These are phyloP conservation scores for Fusarium sp. DNA, from an alignment of 2,329 filamentous ascomycete species.

Conservation along the genomic window DNA sequence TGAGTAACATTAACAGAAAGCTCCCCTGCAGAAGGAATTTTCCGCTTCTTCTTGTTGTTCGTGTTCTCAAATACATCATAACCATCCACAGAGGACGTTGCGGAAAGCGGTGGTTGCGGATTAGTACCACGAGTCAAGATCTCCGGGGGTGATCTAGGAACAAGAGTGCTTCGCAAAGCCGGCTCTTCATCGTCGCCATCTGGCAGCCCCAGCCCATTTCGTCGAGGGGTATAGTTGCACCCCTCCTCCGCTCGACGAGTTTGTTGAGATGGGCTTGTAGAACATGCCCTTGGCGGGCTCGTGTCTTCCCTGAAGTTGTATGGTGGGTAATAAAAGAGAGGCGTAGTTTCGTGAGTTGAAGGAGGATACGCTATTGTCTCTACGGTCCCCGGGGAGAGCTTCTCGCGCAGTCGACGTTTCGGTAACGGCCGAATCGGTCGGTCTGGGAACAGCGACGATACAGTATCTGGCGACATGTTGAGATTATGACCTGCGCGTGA, in stretches of 20 bases:
- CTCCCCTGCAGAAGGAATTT: conserved; percentile 90
- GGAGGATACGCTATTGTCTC: conserved; percentile 85
- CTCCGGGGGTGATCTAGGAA: conserved; percentile 59
- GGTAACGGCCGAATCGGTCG: conserved; percentile 93
- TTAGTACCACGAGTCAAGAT: conserved; percentile 55
- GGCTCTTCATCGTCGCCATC: conserved; percentile 71
- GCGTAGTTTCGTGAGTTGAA: conserved; percentile 73
- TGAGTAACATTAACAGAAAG: conserved; percentile 60
- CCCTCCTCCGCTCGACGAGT: conserved; percentile 37
- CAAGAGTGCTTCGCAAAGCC: conserved; percentile 49
- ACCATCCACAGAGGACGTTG: conserved; percentile 79
- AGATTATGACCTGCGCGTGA: conserved; percentile 54
- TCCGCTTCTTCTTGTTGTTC: conserved; percentile 99
- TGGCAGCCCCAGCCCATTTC: conserved; percentile 57
- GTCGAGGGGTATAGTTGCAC: conserved; percentile 41
- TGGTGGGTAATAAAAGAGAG: conserved; percentile 73
- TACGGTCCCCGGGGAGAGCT: conserved; percentile 85
- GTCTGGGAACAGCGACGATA: conserved; percentile 84
- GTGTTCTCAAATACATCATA: conserved; percentile 99
- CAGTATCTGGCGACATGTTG: conserved; percentile 76
- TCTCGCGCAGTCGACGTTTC: conserved; percentile 86
- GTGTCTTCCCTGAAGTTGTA: conserved; percentile 63
- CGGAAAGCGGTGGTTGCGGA: conserved; percentile 70
- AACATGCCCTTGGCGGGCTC: conserved; percentile 27
- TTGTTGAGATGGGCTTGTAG: conserved; percentile 37